Base-by-base conservation (phyloP, 2,329 filamentous ascomycete species). In the Xylariaceae sp. region DNA sequence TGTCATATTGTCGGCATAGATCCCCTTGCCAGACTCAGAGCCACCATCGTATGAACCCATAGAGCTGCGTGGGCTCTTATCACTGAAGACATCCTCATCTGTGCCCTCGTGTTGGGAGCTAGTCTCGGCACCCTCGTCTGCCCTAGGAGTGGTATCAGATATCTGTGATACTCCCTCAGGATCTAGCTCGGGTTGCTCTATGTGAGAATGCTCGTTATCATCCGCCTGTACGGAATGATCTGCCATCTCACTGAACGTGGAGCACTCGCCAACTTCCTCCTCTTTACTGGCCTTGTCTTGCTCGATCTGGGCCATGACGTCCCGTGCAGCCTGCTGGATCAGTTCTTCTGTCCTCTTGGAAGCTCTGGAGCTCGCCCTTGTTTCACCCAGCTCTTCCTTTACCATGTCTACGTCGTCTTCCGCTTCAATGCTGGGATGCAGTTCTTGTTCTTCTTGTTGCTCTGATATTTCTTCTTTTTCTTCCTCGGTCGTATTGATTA, bases 21-120 rank as follows among this genome's bases (percentile, higher is more conserved):
- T 57, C 3, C 55, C 55, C 32, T 71, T 70, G 52, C 60, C 60
- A 1, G 55, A 62, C 53, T 67, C 73, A 60, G 54, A 72, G 57
- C 49, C 68, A 55, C 52, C 70, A 53, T 73, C 71, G 53, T 80
- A 72, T 1, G 81, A 84, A 2, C 80, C 80, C 50, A 82, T 66
- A 1, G 82, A 85, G 66, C 80, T 84, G 32, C 81, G 77, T 1
- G 77, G 78, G 67, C 77, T 86, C 70, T 74, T 76, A 60, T 81
- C 80, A 68, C 81, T 84, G 64, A 85, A 85, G 15, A 85, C 78
- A 44, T 84, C 81, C 60, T 83, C 80, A 18, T 82, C 80, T 10
- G 63, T 66, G 36, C 73, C 72, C 24, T 77, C 78, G 53, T 81
- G 74, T 47, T 79, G 79, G 1, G 78, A 82, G 66, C 77, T 79